Evolutionary conservation across 495 filamentous ascomycete species (phyloP).

Genomic region (Rusavskia elegans): DNA sequence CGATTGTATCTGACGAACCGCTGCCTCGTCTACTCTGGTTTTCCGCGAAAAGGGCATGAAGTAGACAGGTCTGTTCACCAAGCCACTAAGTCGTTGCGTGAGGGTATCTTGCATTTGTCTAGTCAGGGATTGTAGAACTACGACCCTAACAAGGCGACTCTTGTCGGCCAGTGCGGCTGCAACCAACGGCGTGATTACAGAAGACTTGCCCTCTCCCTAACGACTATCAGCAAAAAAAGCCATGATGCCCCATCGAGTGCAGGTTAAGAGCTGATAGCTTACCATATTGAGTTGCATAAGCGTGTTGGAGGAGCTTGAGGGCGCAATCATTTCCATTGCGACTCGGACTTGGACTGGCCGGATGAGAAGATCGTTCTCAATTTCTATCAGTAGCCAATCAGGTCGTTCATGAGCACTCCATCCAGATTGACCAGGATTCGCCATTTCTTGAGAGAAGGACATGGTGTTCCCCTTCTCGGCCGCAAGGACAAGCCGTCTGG

Average conservation of each 20-base stretch:
- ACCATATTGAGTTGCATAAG: constrained; percentile 58
- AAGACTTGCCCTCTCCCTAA: constrained; percentile 50
- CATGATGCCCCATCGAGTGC: not conserved
- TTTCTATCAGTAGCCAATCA: constrained; percentile 45
- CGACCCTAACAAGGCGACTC: constrained; percentile 31
- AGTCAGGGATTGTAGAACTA: constrained; percentile 47
- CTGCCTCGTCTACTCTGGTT: constrained; percentile 14
- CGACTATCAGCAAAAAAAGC: not conserved
- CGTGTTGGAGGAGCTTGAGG: constrained; percentile 26
- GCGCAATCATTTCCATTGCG: constrained; percentile 37
- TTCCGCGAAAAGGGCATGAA: constrained; percentile 46
- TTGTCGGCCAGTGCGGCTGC: constrained; percentile 39
- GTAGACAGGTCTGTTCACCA: constrained; percentile 40
- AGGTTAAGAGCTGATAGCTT: not conserved
- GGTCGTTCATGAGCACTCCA: constrained; percentile 35
- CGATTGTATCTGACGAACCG: constrained; percentile 14
- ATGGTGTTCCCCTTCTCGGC: not conserved
- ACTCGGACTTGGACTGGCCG: constrained; percentile 43
- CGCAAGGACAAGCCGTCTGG: not conserved
- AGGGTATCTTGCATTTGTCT: constrained; percentile 48
- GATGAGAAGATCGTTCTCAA: constrained; percentile 49
- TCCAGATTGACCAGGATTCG: constrained; percentile 34
- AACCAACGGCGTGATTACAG: constrained; percentile 51
- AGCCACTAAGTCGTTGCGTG: constrained; percentile 36
- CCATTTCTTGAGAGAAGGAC: constrained; percentile 21